A percentile compares a stretch with the other conserved stretches of the same genome.
Conservation (phyloP, 1,284 basidiomycete genomes). For the Sparassis latifolia region DNA sequence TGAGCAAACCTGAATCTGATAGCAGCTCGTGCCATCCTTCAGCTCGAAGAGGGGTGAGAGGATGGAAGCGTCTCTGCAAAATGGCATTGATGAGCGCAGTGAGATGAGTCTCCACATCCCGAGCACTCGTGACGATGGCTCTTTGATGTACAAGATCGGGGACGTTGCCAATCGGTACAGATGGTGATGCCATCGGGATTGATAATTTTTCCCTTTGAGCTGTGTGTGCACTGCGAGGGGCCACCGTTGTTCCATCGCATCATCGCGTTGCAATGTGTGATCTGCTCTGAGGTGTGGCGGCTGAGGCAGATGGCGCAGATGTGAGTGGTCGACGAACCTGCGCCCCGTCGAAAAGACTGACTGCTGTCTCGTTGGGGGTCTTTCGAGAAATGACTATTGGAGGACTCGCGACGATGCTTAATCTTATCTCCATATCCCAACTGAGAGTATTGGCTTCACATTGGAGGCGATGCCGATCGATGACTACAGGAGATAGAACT, state of each 20-base stretch:
- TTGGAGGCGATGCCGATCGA: too few species aligned
- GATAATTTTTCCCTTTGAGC: conserved; percentile 4
- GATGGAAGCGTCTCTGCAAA: not conserved
- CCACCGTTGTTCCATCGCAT: too few species aligned
- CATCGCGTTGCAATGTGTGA: too few species aligned
- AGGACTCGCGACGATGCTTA: too few species aligned
- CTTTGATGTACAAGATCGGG: conserved; percentile 14
- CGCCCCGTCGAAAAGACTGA: not conserved
- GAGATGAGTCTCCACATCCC: not conserved
- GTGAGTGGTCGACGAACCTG: not conserved
- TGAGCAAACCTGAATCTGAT: not conserved
- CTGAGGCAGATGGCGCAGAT: not conserved
- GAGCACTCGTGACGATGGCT: not conserved
- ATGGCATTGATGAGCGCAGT: not conserved
- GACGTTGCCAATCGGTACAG: conserved; percentile 15
- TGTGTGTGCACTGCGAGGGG: not conserved
- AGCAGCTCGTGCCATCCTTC: not conserved
- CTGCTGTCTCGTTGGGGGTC: too few species aligned
- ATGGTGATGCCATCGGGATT: conserved; percentile 5
- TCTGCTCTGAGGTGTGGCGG: too few species aligned
- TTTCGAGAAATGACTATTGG: too few species aligned
- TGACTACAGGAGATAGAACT: too few species aligned
- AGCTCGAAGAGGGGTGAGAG: not conserved
- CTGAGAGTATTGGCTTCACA: too few species aligned
- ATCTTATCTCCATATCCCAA: too few species aligned